phyloP scores from a whole-genome alignment of 176 grass and related monocot species.

The Rhynchospora tenuis region DNA sequence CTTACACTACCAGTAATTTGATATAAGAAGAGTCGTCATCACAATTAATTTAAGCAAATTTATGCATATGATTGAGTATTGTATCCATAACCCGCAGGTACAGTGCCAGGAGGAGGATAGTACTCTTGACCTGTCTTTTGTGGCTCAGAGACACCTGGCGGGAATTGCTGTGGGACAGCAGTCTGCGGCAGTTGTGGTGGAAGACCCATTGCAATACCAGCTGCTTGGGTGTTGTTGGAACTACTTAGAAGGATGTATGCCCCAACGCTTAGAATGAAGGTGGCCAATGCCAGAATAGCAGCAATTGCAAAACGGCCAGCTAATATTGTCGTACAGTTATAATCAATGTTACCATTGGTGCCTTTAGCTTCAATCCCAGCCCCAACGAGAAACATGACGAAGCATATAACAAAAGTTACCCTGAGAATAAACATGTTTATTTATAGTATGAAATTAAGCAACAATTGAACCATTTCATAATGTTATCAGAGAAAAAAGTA shows the following conservation, averaged over 20 bases:
- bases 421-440: neutral
- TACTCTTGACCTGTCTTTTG: neutral
- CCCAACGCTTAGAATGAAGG: neutral
- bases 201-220: neutral
- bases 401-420: conserved; percentile 4
- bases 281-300: neutral
- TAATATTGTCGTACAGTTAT: neutral
- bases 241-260: conserved; percentile 6
- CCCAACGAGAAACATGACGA: neutral
- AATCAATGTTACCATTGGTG: neutral
- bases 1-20: neutral
- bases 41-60: neutral
- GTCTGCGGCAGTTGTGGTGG: neutral
- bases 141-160: neutral
- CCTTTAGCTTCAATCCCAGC: neutral
- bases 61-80: neutral
- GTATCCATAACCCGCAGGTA: neutral
- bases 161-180: neutral
- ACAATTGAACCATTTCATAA: neutral
- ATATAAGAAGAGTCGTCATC: neutral
- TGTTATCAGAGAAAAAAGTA: neutral
- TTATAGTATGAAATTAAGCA: neutral
- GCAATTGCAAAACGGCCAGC: neutral
- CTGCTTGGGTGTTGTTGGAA: too few relatives aligned
- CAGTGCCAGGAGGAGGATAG: conserved; percentile 13